Evolutionary conservation across 202 grass and related monocot species (phyloP).

Genomic region (Musa balbisiana): DNA sequence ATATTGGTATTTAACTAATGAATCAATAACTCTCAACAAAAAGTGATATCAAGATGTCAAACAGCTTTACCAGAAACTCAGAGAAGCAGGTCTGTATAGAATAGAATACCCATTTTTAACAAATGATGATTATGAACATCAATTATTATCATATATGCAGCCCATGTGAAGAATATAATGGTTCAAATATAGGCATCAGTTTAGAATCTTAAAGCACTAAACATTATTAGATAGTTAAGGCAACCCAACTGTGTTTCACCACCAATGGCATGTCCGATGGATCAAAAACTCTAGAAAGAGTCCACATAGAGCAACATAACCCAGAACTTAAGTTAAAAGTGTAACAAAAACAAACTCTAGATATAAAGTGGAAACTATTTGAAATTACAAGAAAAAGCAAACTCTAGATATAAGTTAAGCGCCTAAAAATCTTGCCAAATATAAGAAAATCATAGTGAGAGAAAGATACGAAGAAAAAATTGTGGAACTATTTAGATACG

Average conservation of each 20-base stretch:
- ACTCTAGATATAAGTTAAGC: constrained; percentile 9
- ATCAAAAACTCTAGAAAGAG: background rate
- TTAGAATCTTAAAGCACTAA: background rate
- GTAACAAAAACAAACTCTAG: too few relatives aligned
- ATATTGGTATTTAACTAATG: background rate
- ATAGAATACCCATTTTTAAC: background rate
- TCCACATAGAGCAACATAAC: background rate
- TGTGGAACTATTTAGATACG: background rate
- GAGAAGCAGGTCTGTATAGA: background rate
- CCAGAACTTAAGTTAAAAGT: too few relatives aligned
- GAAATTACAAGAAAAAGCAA: constrained; percentile 6
- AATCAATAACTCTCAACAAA: background rate
- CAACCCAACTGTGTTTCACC: background rate
- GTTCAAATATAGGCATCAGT: background rate
- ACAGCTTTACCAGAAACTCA: background rate
- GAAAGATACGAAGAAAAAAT: background rate
- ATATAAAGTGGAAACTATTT: too few relatives aligned
- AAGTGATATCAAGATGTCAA: background rate
- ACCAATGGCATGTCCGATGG: background rate
- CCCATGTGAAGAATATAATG: background rate
- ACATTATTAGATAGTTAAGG: background rate
- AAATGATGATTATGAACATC: background rate
- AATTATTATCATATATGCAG: background rate
- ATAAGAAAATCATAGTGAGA: too few relatives aligned
- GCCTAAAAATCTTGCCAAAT: too few relatives aligned